A percentile compares a stretch with the other conserved stretches of the same genome.
These are phyloP conservation scores for Daedaleopsis sinensis DNA, from an alignment of 768 basidiomycete species.

Conservation along the genomic window DNA sequence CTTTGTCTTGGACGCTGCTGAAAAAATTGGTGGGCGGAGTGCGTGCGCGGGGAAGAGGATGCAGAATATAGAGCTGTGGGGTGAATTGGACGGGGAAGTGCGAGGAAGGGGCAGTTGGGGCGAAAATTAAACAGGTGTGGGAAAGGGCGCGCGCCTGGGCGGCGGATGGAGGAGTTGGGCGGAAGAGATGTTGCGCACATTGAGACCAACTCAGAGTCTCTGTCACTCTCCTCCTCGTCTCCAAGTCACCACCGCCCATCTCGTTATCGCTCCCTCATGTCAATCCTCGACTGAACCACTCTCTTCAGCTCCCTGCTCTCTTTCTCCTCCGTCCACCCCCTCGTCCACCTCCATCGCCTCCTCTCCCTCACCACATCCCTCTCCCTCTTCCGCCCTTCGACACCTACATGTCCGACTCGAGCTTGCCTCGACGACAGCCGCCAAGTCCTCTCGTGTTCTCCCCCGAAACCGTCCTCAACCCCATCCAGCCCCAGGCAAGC, in stretches of 20 bases:
- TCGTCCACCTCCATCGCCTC: constrained; percentile 9
- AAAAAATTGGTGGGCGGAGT: background rate
- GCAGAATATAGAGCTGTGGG: background rate
- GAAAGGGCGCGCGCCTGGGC: constrained; percentile 9
- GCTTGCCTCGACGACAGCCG: constrained; percentile 43
- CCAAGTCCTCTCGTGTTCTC: constrained; percentile 84
- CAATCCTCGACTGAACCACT: constrained; percentile 17
- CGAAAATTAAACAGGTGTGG: constrained; percentile 17
- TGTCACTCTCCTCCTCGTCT: constrained; percentile 22
- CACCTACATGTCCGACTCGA: constrained; percentile 38
- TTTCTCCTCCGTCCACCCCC: constrained; percentile 17
- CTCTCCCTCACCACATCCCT: constrained; percentile 15
- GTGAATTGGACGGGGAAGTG: background rate
- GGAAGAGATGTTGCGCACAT: constrained; percentile 15
- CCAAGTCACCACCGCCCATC: constrained; percentile 25
- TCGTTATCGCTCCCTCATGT: constrained; percentile 24
- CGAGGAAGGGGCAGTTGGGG: background rate
- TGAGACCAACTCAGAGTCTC: constrained; percentile 22
- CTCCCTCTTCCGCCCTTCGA: constrained; percentile 18
- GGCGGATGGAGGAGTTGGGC: constrained; percentile 1
- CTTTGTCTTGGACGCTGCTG: background rate
- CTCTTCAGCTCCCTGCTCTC: constrained; percentile 16
- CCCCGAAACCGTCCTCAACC: constrained; percentile 63
- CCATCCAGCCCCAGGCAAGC: constrained; percentile 43
- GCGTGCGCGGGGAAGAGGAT: background rate